phyloP scores from a whole-genome alignment of 495 filamentous ascomycete genomes.

The Penicillium robsamsonii region DNA sequence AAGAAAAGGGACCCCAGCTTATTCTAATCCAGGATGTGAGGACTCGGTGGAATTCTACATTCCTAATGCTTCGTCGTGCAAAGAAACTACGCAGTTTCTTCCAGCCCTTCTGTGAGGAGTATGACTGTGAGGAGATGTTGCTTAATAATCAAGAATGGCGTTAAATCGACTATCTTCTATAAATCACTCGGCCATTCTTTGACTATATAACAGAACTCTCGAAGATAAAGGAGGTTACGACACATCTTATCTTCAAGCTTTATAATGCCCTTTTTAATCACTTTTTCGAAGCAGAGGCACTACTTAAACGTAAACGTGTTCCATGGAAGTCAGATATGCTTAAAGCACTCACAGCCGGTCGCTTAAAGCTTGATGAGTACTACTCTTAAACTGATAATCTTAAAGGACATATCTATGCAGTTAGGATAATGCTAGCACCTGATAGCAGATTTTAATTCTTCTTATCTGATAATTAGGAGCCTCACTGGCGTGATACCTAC shows the following conservation, averaged over 20 bases:
- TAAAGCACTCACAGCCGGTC: background rate
- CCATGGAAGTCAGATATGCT: background rate
- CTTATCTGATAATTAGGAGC: constrained; percentile 5
- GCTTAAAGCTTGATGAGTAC: constrained; percentile 11
- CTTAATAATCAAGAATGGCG: constrained; percentile 5
- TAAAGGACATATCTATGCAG: constrained; percentile 9
- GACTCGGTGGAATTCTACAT: constrained; percentile 4
- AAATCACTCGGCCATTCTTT: constrained; percentile 5
- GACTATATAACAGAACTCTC: constrained; percentile 3
- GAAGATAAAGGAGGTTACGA: background rate
- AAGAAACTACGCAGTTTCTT: background rate
- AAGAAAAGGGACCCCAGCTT: background rate
- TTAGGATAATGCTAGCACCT: constrained; percentile 11
- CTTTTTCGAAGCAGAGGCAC: background rate
- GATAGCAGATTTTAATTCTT: constrained; percentile 16
- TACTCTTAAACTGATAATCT: constrained; percentile 13
- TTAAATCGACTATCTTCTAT: constrained; percentile 5
- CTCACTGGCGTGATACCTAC: background rate
- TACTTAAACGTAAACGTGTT: background rate
- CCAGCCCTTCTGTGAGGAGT: background rate
- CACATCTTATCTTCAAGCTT: constrained; percentile 6
- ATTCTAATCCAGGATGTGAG: constrained; percentile 1
- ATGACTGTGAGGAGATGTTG: no score
- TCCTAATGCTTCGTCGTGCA: constrained; percentile 2
- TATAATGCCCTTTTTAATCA: constrained; percentile 9